phyloP scores from a whole-genome alignment of 140 eudicot species.

The Oenanthe javanica region DNA sequence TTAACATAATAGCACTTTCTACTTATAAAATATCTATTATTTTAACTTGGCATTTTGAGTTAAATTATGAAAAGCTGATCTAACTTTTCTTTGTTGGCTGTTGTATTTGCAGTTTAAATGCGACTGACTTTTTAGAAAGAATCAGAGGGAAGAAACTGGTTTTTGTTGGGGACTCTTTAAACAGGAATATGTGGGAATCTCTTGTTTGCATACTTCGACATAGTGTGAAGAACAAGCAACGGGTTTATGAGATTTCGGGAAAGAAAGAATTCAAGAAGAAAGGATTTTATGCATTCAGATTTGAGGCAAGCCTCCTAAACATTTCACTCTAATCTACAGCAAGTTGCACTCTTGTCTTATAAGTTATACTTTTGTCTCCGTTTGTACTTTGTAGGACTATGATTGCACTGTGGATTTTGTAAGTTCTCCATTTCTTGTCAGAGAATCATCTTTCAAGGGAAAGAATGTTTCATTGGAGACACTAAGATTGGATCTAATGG shows the following conservation, averaged over 20 bases:
- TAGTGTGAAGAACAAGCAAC: slow-evolving; percentile 54
- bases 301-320: slow-evolving; percentile 55
- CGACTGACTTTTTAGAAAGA: slow-evolving; percentile 82
- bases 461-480: slow-evolving; percentile 74
- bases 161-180: slow-evolving; percentile 89
- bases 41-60: not conserved
- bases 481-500: slow-evolving; percentile 83
- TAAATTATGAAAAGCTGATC: not conserved
- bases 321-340: not conserved
- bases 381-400: slow-evolving; percentile 74
- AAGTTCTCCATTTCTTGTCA: slow-evolving; percentile 79
- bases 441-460: slow-evolving; percentile 52
- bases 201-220: slow-evolving; percentile 86
- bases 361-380: slow-evolving; percentile 15
- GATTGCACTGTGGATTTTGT: slow-evolving; percentile 87
- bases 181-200: slow-evolving; percentile 99
- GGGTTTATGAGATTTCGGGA: slow-evolving; percentile 84
- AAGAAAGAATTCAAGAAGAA: slow-evolving; percentile 77
- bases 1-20: not conserved
- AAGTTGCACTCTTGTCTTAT: slow-evolving; percentile 4
- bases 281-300: slow-evolving; percentile 85
- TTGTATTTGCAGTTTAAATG: slow-evolving; percentile 51
- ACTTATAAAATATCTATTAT: not conserved
- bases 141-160: slow-evolving; percentile 77
- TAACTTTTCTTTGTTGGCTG: slow-evolving; percentile 3